Conservation (phyloP, 1,284 basidiomycete species). For the Pascua guehoae region DNA sequence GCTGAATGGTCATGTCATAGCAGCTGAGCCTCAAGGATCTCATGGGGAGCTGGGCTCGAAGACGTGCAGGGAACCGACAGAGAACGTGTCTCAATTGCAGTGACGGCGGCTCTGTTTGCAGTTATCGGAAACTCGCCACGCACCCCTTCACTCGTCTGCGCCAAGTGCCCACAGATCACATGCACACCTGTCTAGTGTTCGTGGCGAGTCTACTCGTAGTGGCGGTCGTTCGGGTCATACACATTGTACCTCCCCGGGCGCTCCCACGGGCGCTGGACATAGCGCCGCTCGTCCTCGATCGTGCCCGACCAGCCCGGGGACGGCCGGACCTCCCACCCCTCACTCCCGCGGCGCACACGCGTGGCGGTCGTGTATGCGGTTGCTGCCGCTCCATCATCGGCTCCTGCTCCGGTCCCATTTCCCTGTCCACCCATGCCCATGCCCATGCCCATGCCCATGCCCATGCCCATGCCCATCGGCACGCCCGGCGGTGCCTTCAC, state of each 20-base stretch:
- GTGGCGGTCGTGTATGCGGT: constrained; percentile 13
- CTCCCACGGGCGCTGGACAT: constrained; percentile 16
- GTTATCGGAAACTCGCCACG: too few species aligned
- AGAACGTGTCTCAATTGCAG: too few species aligned
- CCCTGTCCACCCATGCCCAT: too few species aligned
- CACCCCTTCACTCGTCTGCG: neutral
- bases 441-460: too few species aligned
- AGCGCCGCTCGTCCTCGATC: neutral
- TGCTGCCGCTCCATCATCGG: constrained; percentile 14
- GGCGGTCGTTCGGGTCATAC: constrained; percentile 8
- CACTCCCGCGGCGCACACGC: constrained; percentile 63
- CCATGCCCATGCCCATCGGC: too few species aligned
- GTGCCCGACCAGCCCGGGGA: neutral
- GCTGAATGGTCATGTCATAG: too few species aligned
- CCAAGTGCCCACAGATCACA: neutral
- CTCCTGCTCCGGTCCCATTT: too few species aligned
- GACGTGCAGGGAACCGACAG: too few species aligned
- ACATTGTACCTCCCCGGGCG: constrained; percentile 15
- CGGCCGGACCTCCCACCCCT: constrained; percentile 67
- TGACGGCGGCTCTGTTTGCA: too few species aligned
- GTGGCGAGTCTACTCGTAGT: constrained; percentile 10
- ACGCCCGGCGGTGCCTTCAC: too few species aligned
- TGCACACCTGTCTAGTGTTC: neutral
- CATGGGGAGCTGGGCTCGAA: too few species aligned
- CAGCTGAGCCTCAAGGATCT: too few species aligned